These are phyloP conservation scores for Syzygium malaccense DNA, from an alignment of 441 rosid species.

Conservation along the genomic window DNA sequence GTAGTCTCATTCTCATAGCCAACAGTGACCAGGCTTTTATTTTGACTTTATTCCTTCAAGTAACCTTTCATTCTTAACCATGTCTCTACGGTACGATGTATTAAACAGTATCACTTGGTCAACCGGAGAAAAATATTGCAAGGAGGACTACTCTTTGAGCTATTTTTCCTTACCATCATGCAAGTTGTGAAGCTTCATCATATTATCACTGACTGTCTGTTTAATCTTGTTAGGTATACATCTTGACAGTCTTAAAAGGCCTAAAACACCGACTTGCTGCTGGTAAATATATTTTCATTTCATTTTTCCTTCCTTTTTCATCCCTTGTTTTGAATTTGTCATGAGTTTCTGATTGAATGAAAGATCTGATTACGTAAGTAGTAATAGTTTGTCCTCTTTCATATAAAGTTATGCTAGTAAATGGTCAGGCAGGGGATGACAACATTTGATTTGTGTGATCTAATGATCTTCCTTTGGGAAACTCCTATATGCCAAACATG, in stretches of 20 bases:
- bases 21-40: not conserved
- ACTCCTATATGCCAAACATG: not conserved
- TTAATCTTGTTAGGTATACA: conserved; percentile 56
- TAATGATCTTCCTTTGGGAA: not conserved
- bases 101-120: not conserved
- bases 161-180: not conserved
- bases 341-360: not conserved
- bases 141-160: not conserved
- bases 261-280: conserved; percentile 96
- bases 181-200: not conserved
- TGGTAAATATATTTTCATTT: conserved; percentile 37
- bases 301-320: not conserved
- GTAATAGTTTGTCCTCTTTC: not conserved
- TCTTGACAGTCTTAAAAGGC: conserved; percentile 74
- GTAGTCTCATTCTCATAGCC: not conserved
- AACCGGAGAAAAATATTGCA: not conserved
- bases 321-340: not conserved
- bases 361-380: not conserved
- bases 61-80: not conserved
- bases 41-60: not conserved
- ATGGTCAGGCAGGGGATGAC: not conserved
- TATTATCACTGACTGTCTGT: not conserved
- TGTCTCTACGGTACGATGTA: not conserved
- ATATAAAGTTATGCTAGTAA: not conserved
- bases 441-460: not conserved